Percentiles rank a stretch among this genome's conserved stretches.
These are phyloP conservation scores for Erysiphe pisi DNA, from an alignment of 2,329 filamentous ascomycete genomes.

Conservation along the genomic window DNA sequence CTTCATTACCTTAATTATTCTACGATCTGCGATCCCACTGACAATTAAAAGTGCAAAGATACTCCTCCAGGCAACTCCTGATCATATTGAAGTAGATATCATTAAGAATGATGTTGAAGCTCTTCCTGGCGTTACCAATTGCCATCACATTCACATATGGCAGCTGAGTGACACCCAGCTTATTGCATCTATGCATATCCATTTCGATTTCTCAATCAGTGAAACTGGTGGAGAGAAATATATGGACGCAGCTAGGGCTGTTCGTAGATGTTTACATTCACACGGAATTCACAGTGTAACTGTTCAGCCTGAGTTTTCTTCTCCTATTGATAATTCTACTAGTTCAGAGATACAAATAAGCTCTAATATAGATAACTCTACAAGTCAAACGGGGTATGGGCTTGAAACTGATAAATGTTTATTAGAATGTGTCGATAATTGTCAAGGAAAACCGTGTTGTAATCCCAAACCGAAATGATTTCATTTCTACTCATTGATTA, in stretches of 20 bases:
- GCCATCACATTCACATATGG: slow-evolving; percentile 97
- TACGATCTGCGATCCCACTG: slow-evolving; percentile 64
- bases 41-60: slow-evolving; percentile 75
- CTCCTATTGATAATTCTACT: slow-evolving; percentile 40
- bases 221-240: slow-evolving; percentile 68
- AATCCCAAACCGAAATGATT: slow-evolving; percentile 29
- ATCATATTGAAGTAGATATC: slow-evolving; percentile 75
- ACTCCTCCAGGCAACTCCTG: slow-evolving; percentile 83
- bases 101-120: slow-evolving; percentile 84
- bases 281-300: slow-evolving; percentile 97
- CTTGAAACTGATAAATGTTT: slow-evolving; percentile 35
- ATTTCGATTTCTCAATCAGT: slow-evolving; percentile 81
- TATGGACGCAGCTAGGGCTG: slow-evolving; percentile 76
- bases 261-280: slow-evolving; percentile 78
- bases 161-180: slow-evolving; percentile 92
- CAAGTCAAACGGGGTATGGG: slow-evolving; percentile 32
- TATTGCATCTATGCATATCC: slow-evolving; percentile 85
- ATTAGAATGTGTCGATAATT: slow-evolving; percentile 37
- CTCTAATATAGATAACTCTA: slow-evolving; percentile 34
- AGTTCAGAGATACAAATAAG: slow-evolving; percentile 29
- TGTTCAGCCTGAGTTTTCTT: slow-evolving; percentile 83
- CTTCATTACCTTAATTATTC: slow-evolving; percentile 74
- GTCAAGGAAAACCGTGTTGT: slow-evolving; percentile 37
- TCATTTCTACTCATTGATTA: too few relatives aligned
- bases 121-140: slow-evolving; percentile 75